A percentile compares a stretch with the other conserved stretches of the same genome.
These are phyloP conservation scores for Arxiozyma bovina DNA, from an alignment of 1,139 yeast species.

Conservation along the genomic window DNA sequence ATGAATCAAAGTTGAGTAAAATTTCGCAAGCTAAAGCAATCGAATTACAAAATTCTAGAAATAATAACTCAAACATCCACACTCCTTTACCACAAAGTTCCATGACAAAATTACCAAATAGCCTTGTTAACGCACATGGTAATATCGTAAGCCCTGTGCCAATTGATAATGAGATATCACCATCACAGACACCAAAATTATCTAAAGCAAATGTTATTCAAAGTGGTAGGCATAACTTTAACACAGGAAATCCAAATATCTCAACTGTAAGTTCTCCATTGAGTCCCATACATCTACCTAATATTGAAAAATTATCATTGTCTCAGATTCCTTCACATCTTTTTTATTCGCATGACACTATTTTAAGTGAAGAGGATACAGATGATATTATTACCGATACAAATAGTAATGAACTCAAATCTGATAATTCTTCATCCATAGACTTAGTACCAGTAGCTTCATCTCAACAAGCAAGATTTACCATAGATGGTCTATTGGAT, in stretches of 20 bases:
- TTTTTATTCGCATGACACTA: constrained; percentile 14
- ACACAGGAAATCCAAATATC: not conserved
- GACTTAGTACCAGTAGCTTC: not conserved
- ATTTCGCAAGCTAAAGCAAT: constrained; percentile 5
- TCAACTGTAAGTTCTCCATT: not conserved
- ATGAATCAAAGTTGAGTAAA: constrained; percentile 6
- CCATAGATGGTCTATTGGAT: constrained; percentile 18
- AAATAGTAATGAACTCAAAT: not conserved
- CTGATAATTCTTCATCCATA: not conserved
- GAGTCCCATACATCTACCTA: constrained; percentile 8
- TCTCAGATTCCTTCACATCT: constrained; percentile 11
- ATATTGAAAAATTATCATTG: constrained; percentile 14
- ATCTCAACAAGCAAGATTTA: constrained; percentile 4
- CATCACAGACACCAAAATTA: constrained; percentile 4
- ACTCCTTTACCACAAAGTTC: constrained; percentile 7
- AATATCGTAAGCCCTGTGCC: not conserved
- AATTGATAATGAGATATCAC: constrained; percentile 3
- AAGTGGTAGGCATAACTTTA: not conserved
- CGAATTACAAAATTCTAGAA: constrained; percentile 7
- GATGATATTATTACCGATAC: constrained; percentile 1
- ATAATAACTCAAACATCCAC: not conserved
- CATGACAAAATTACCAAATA: not conserved
- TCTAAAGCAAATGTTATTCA: not conserved
- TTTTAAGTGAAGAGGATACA: constrained; percentile 12
- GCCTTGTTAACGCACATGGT: not conserved